phyloP scores from a whole-genome alignment of 192 early-diverging fungal genomes.

The Cladochytrium replicatum region DNA sequence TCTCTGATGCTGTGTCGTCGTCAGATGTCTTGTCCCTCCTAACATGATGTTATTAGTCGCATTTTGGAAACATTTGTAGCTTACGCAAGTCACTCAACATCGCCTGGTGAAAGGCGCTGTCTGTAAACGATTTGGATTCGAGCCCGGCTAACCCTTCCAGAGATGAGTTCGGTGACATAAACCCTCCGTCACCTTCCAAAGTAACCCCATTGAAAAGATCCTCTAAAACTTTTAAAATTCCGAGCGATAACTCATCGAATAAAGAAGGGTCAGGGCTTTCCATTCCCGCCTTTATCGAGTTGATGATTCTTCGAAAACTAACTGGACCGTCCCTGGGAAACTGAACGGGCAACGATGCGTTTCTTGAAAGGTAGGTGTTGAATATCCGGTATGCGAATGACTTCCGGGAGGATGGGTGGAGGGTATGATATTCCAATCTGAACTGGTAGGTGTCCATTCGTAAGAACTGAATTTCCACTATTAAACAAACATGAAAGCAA shows the following conservation, averaged over 20 bases:
- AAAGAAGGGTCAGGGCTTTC: slow-evolving; percentile 22
- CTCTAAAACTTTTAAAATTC: slow-evolving; percentile 25
- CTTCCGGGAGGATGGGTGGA: slow-evolving; percentile 20
- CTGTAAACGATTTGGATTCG: slow-evolving; percentile 9
- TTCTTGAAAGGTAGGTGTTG: slow-evolving; percentile 26
- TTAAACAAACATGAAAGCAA: background rate
- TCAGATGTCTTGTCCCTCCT: slow-evolving; percentile 32
- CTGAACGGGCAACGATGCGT: slow-evolving; percentile 14
- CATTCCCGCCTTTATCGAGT: slow-evolving; percentile 8
- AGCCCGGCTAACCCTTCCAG: slow-evolving; percentile 3
- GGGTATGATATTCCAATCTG: slow-evolving; percentile 16
- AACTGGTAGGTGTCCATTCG: slow-evolving; percentile 28
- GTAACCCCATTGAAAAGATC: slow-evolving; percentile 20
- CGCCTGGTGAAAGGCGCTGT: slow-evolving; percentile 31
- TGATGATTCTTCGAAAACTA: slow-evolving; percentile 11
- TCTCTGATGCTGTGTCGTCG: slow-evolving; percentile 28
- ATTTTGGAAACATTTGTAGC: background rate
- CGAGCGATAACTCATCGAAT: slow-evolving; percentile 29
- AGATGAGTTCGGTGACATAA: background rate
- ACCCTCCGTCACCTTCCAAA: background rate
- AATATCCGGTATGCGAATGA: slow-evolving; percentile 19
- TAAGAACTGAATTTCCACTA: slow-evolving; percentile 19
- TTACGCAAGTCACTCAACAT: slow-evolving; percentile 33
- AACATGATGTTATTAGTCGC: background rate
- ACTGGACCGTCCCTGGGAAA: slow-evolving; percentile 10